Percentiles rank a stretch among this genome's conserved stretches.
phyloP scores from a whole-genome alignment of 768 basidiomycete genomes.

The Lactarius tabidus region DNA sequence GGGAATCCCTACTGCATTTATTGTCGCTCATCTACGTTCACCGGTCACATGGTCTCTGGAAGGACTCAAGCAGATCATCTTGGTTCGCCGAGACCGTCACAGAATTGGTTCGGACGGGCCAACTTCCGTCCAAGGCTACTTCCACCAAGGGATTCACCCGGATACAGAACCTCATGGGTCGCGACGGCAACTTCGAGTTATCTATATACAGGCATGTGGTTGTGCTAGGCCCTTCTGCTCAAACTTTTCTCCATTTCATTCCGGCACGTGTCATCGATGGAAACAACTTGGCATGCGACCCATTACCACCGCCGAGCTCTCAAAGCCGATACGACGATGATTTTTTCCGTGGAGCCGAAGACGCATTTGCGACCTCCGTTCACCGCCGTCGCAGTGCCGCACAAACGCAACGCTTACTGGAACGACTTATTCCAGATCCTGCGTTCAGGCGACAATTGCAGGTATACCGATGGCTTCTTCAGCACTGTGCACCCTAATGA shows the following conservation, averaged over 20 bases:
- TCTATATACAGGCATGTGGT: conserved; percentile 73
- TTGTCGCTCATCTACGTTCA: conserved; percentile 86
- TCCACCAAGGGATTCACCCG: conserved; percentile 35
- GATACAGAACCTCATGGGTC: conserved; percentile 38
- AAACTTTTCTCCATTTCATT: conserved; percentile 65
- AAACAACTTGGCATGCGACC: conserved; percentile 75
- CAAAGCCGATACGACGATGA: conserved; percentile 58
- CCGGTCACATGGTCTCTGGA: conserved; percentile 78
- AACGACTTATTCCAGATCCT: conserved; percentile 54
- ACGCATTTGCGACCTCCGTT: conserved; percentile 37
- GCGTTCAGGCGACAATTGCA: conserved; percentile 55
- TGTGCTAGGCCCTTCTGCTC: conserved; percentile 62
- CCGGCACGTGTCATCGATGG: conserved; percentile 50
- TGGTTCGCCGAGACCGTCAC: conserved; percentile 70
- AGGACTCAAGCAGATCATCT: conserved; percentile 51
- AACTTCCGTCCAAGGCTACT: conserved; percentile 34
- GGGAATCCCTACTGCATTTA: conserved; percentile 58
- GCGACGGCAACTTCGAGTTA: conserved; percentile 37
- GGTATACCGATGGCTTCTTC: conserved; percentile 30
- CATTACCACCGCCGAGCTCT: conserved; percentile 67
- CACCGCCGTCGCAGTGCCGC: conserved; percentile 37
- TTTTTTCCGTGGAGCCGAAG: conserved; percentile 72
- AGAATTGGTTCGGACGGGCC: conserved; percentile 36
- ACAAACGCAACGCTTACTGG: conserved; percentile 51
- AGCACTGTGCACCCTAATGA: conserved; percentile 5